Conservation (phyloP, 306 rosid genomes). For the Gastrolobium bilobum region DNA sequence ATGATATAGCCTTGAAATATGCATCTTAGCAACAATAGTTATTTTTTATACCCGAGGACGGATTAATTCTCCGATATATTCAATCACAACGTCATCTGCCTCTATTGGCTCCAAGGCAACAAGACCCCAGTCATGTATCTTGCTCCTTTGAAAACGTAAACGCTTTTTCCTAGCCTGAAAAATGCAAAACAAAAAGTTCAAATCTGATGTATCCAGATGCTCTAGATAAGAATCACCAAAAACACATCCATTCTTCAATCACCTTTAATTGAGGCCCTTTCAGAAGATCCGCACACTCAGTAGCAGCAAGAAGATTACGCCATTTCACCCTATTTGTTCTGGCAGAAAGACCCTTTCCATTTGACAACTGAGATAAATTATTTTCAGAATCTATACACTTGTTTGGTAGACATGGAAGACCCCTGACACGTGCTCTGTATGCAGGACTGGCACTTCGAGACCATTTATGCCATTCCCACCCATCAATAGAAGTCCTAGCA, state of each 20-base stretch:
- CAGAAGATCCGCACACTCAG: conserved; percentile 96
- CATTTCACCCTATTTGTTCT: conserved; percentile 94
- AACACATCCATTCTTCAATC: conserved; percentile 40
- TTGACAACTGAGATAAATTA: conserved; percentile 70
- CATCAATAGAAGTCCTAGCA: conserved; percentile 87
- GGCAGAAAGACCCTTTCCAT: conserved; percentile 92
- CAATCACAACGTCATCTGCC: conserved; percentile 96
- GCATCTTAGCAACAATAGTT: conserved; percentile 7
- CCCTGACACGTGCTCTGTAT: conserved; percentile 81
- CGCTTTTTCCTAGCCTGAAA: conserved; percentile 89
- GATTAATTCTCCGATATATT: conserved; percentile 93
- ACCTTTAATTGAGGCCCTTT: conserved; percentile 98
- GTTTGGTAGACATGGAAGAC: conserved; percentile 55
- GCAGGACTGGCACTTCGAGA: conserved; percentile 81
- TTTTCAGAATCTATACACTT: conserved; percentile 60
- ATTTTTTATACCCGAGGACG: conserved; percentile 82
- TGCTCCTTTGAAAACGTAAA: conserved; percentile 89
- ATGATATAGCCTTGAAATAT: conserved; percentile 25
- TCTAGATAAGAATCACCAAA: conserved; percentile 32
- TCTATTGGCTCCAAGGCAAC: conserved; percentile 96
- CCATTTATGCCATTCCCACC: conserved; percentile 98
- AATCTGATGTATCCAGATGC: conserved; percentile 34
- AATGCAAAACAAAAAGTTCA: conserved; percentile 36
- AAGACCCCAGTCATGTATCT: conserved; percentile 99
- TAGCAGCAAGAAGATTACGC: conserved; percentile 96